Conservation (phyloP, 2,329 filamentous ascomycete species). For the Paecilomyces niveus region DNA sequence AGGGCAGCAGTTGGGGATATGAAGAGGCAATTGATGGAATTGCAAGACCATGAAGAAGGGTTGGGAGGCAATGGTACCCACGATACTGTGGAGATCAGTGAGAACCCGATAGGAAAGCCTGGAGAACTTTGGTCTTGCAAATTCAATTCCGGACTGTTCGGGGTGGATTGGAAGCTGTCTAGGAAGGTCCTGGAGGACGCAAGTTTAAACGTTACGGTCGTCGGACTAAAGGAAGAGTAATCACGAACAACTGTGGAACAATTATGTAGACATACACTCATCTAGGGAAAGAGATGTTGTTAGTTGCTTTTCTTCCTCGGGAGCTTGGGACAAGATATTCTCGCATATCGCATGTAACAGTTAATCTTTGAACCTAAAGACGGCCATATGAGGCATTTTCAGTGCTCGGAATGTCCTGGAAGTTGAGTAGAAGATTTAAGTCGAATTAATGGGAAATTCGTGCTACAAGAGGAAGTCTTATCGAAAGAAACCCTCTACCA, state of each 20-base stretch:
- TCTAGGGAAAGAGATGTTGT: background rate
- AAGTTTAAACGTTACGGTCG: conserved; percentile 28
- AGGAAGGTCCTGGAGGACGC: conserved; percentile 35
- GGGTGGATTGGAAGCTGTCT: conserved; percentile 48
- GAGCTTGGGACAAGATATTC: background rate
- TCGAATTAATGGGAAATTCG: background rate
- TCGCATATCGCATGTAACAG: too few relatives aligned
- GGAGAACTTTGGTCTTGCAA: conserved; percentile 42
- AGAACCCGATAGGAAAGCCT: conserved; percentile 8
- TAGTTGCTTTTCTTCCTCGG: background rate
- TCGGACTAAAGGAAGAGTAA: conserved; percentile 17
- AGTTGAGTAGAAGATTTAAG: background rate
- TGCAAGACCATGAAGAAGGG: conserved; percentile 11
- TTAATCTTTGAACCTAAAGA: too few relatives aligned
- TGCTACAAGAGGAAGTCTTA: background rate
- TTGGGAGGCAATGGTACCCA: background rate
- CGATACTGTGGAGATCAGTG: background rate
- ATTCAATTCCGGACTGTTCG: conserved; percentile 54
- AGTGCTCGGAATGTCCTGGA: background rate
- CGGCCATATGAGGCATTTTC: too few relatives aligned
- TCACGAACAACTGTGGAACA: background rate
- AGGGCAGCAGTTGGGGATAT: conserved; percentile 42
- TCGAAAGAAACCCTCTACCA: background rate
- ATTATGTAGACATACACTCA: background rate
- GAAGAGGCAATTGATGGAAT: conserved; percentile 33